Base-by-base conservation (phyloP, 2,329 filamentous ascomycete species). In the Orbilia quercus region DNA sequence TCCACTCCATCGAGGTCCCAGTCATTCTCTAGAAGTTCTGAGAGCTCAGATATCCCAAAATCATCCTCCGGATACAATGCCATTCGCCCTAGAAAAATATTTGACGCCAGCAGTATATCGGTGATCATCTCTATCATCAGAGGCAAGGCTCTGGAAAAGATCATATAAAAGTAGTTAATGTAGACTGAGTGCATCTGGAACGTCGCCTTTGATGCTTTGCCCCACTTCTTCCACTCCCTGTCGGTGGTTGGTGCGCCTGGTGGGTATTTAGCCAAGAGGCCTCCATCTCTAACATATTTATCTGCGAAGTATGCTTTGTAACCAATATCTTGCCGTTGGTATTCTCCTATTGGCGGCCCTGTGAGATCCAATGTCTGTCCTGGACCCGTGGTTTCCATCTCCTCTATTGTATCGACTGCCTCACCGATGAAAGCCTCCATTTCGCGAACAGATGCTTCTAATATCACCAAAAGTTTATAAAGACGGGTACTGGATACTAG, bases 61-160 rank as follows among this genome's bases (percentile, higher is more conserved):
- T 64, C 36, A 3, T 54, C 25, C 18, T 64, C 59, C 7, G 59
- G 59, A 22, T 34, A 45, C 3, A 58, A 11, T 2, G 50, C 34
- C 25, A 22, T 50, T 12, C 42, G 42, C 4, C 62, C 40, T 6
- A 57, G 42, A 12, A 57, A 34, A 4, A 42, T 7, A 18, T 57
- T 66, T 28, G 51, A 14, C 2, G 40, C 50, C 14, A 57, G n/a
- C 18, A 48, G 6, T 2, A 66, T 20, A 57, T 66, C 62, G 2
- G 42, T 9, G 0, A 66, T 1, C 42, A 58, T 50, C 9, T 66
- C 62, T 25, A 66, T 38, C 62, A 66, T 50, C 20, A 48, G 2
- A 3, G 51, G 51, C 2, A 58, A 0, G 1, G 14, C 18, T 5
- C 40, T 50, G 3, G 5, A 2, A 3, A 12, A 47, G 5, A 58